Base-by-base conservation (phyloP, 2,329 filamentous ascomycete species). In the Pseudogymnoascus sp. region DNA sequence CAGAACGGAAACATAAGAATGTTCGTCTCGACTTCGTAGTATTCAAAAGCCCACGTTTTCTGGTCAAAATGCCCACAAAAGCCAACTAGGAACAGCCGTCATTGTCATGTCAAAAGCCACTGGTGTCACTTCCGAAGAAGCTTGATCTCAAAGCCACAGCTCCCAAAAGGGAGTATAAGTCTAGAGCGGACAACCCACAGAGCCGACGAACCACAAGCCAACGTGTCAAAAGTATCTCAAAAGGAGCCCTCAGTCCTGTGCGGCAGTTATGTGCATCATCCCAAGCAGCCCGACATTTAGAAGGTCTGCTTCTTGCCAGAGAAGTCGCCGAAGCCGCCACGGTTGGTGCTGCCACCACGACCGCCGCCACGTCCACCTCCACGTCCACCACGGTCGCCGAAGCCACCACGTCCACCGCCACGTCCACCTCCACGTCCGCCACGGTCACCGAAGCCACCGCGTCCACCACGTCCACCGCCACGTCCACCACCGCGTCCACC, bases 311-410 rank as follows among this genome's bases (percentile, higher is more conserved):
- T 82, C 69, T 76, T 75, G 70, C 80, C 80, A 67, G 76, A 70
- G 76, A 82, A 83, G 71, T 82, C 80, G 59, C 79, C 78, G 69
- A 82, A 82, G 69, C 82, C 82, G 57, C 78, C 78, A 65, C 76
- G 74, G 69, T 75, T 79, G 66, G 76, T 78, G 67, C 72, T 75
- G 57, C 67, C 69, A 55, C 66, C 66, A 65, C 68, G 67, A 34
- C 67, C 68, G 23, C 61, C 61, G 30, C 69, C 66, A 52, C 69
- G 64, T 57, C 73, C 71, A 63, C 73, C 71, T 62, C 76, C 74
- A 62, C 68, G 63, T 61, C 75, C 72, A 60, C 76, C 73, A 63
- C 66, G 61, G n/a, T 63, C 63, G 13, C 41, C 58, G 41, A 60
- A 60, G 58, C 58, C 58, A 37, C 59, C 56, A 21, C 59, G 59